Evolutionary conservation across 2,329 filamentous ascomycete genomes (phyloP).

Genomic region (Calonectria hongkongensis): DNA sequence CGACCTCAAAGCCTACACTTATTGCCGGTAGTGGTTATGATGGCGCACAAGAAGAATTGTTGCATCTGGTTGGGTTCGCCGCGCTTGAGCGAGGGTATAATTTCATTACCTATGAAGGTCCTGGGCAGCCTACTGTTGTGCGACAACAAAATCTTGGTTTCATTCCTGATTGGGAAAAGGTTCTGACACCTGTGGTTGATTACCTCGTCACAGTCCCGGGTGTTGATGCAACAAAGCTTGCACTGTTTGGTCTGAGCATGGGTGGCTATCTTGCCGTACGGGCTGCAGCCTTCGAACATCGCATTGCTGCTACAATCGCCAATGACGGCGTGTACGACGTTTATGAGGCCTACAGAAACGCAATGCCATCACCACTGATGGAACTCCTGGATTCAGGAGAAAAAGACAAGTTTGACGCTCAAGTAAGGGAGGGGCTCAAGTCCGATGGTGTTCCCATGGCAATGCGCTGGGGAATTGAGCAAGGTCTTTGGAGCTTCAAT

Average conservation of each 20-base stretch:
- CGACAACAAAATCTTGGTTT: conserved; percentile 65
- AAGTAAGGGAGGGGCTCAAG: conserved; percentile 7
- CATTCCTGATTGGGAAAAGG: conserved; percentile 66
- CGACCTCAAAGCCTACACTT: conserved; percentile 58
- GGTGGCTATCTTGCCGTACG: conserved; percentile 63
- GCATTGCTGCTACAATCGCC: conserved; percentile 62
- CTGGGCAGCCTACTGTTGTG: conserved; percentile 64
- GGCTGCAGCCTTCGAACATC: conserved; percentile 66
- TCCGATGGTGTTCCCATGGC: conserved; percentile 36
- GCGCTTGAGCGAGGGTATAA: conserved; percentile 64
- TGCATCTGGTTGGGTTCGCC: conserved; percentile 59
- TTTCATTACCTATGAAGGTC: conserved; percentile 67
- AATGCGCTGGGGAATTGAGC: conserved; percentile 51
- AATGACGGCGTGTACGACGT: conserved; percentile 63
- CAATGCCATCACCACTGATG: neutral
- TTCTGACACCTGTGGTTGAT: conserved; percentile 64
- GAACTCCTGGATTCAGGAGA: conserved; percentile 44
- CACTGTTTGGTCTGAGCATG: conserved; percentile 63
- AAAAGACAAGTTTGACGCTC: conserved; percentile 44
- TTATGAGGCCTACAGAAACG: conserved; percentile 40
- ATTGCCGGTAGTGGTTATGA: conserved; percentile 65
- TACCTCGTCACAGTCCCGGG: conserved; percentile 54
- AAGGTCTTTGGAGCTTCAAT: conserved; percentile 55
- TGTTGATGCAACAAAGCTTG: conserved; percentile 59
- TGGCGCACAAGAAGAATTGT: conserved; percentile 64